Evolutionary conservation across 2,329 filamentous ascomycete genomes (phyloP).

Genomic region (Sarocladium strictum): DNA sequence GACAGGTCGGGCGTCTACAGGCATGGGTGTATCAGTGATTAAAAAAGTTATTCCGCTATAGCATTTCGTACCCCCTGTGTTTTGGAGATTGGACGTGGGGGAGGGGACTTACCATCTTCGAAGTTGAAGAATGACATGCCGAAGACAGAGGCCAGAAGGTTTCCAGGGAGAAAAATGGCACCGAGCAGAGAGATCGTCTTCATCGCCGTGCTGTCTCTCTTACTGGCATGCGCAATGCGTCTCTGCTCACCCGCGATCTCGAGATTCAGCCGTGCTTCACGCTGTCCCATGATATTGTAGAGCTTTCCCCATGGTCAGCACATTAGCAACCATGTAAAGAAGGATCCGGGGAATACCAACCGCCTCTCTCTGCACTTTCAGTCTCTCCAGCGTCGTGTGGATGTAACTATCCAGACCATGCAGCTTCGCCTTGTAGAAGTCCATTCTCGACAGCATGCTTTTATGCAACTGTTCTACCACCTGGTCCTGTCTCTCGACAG

Average conservation of each 20-base stretch:
- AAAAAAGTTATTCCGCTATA: too few species aligned
- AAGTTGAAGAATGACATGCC: conserved; percentile 65
- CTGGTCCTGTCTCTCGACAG: conserved; percentile 11
- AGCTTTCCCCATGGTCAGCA: conserved; percentile 32
- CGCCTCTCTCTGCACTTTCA: conserved; percentile 56
- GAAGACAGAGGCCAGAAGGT: conserved; percentile 57
- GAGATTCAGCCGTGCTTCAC: conserved; percentile 58
- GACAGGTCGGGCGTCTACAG: conserved; percentile 36
- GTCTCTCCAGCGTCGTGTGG: conserved; percentile 52
- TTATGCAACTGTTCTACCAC: conserved; percentile 40
- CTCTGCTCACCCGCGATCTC: conserved; percentile 57
- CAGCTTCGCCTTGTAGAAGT: conserved; percentile 57
- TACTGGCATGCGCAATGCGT: conserved; percentile 52
- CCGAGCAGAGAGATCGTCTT: conserved; percentile 60
- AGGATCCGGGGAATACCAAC: conserved; percentile 31
- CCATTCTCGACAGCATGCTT: conserved; percentile 46
- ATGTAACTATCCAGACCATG: conserved; percentile 58
- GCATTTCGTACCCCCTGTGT: neutral
- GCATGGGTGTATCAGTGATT: too few species aligned
- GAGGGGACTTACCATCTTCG: conserved; percentile 21
- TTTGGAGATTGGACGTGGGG: neutral
- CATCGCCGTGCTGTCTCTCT: conserved; percentile 58
- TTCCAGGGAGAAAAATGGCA: conserved; percentile 57
- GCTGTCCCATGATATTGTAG: conserved; percentile 61
- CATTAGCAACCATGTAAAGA: neutral